Base-by-base conservation (phyloP, 2,329 filamentous ascomycete species). In the Cytospora leucostoma region DNA sequence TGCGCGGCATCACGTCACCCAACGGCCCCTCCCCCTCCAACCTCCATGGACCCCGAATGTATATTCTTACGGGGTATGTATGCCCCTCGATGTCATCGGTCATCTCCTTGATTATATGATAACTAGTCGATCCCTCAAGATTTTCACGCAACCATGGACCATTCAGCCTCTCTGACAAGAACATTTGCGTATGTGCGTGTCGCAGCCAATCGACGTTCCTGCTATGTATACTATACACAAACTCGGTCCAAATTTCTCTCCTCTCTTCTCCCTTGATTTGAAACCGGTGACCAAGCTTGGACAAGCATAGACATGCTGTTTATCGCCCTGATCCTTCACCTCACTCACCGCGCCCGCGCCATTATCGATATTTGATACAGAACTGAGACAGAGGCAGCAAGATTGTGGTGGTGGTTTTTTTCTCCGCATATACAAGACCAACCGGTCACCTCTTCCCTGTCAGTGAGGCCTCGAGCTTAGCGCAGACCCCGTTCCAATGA, bases 1-100 rank as follows among this genome's bases (percentile, higher is more conserved):
- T 51, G 51, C 59, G 54, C 32, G 35, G 59, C 54, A 44, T 61
- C 59, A 55, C 59, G 51, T 61, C 59, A 50, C 51, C 32, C 35
- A 13, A 50, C 27, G 59, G 55, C 59, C 59, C 51, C 58, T 60
- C 51, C 51, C 32, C 58, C 32, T 49, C 38, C 27, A 27, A 38
- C 51, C 37, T 38, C 37, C 37, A 33, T 47, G 35, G 32, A 38
- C 53, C 52, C 37, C 32, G 15, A 19, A 61, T 49, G 56, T 17
- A 35, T 21, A 27, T 27, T 3, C 27, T 27, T 27, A 27, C 27
- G 4, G 27, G 4, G 27, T 27, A 27, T 27, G 59, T 38, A 38
- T 44, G 51, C 27, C 33, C 59, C 40, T 44, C 40, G 33, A 55
- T 55, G 19, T 38, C 21, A 34, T 34, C 40, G 38, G 40, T 55